Conservation (phyloP, 176 grass and related monocot genomes). For the Chloris gayana region DNA sequence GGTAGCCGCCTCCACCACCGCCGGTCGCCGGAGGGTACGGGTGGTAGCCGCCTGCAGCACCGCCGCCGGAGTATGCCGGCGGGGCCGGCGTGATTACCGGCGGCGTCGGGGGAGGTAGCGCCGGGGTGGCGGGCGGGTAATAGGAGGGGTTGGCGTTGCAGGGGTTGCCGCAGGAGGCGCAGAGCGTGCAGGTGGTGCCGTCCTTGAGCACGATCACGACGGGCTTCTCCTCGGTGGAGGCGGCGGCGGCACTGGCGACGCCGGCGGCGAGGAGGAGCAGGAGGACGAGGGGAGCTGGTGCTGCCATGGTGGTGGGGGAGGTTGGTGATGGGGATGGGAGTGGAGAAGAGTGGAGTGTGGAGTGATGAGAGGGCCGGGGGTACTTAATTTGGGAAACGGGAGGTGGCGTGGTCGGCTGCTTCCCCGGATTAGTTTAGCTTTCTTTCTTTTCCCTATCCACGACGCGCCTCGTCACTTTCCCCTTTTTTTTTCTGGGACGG, state of each 20-base stretch:
- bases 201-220: conserved; percentile 61
- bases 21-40: conserved; percentile 38
- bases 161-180: conserved; percentile 83
- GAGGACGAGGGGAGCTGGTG: neutral
- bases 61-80: conserved; percentile 31
- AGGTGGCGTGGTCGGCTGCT: conserved; percentile 18
- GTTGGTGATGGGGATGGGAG: conserved; percentile 35
- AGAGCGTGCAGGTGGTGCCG: conserved; percentile 83
- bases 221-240: neutral
- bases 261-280: conserved; percentile 30
- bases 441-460: neutral
- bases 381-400: conserved; percentile 13
- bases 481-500: neutral
- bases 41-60: conserved; percentile 21
- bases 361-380: neutral
- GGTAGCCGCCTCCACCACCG: conserved; percentile 2
- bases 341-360: neutral
- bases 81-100: conserved; percentile 37
- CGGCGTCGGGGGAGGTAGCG: conserved; percentile 33
- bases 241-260: conserved; percentile 27
- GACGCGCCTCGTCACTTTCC: neutral
- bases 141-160: conserved; percentile 55
- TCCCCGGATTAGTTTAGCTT: neutral
- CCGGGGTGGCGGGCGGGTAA: conserved; percentile 57
- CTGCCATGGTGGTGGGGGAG: conserved; percentile 17